Conservation (phyloP, 441 rosid species). For the Arabidopsis lyrata region DNA sequence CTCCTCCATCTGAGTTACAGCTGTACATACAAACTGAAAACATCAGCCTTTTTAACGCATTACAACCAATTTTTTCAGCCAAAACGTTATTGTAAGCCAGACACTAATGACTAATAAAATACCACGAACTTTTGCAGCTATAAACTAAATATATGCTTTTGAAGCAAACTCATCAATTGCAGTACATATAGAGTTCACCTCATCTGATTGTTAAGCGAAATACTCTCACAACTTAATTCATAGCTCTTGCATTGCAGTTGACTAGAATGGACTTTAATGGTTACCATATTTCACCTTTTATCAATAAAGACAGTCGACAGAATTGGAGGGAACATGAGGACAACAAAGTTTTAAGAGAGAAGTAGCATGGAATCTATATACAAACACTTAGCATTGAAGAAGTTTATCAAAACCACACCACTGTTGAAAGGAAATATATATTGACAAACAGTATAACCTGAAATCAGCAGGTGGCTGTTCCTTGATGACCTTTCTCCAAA, state of each 20-base stretch:
- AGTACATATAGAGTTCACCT: slow-evolving; percentile 10
- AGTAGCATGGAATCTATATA: slow-evolving; percentile 1
- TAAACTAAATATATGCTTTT: not conserved
- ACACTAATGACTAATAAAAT: slow-evolving; percentile 16
- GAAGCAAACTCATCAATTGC: slow-evolving; percentile 14
- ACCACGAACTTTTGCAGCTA: slow-evolving; percentile 13
- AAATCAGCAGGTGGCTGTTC: slow-evolving; percentile 93
- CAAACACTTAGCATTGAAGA: not conserved
- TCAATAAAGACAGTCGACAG: not conserved
- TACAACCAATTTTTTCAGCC: slow-evolving; percentile 1
- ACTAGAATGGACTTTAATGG: slow-evolving; percentile 11
- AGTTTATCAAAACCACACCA: slow-evolving; percentile 16
- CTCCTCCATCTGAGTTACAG: slow-evolving; percentile 80
- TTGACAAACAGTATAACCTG: slow-evolving; percentile 59
- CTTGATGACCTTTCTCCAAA: slow-evolving; percentile 90
- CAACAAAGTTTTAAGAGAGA: not conserved
- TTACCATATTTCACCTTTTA: not conserved
- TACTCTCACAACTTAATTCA: not conserved
- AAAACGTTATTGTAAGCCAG: slow-evolving; percentile 5
- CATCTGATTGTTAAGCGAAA: not conserved
- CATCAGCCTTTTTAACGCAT: slow-evolving; percentile 21
- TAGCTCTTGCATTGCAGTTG: not conserved
- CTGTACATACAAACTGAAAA: slow-evolving; percentile 45
- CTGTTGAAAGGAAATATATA: not conserved
- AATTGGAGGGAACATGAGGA: not conserved